These are phyloP conservation scores for Amanita fuliginea DNA, from an alignment of 768 basidiomycete species.

Conservation along the genomic window DNA sequence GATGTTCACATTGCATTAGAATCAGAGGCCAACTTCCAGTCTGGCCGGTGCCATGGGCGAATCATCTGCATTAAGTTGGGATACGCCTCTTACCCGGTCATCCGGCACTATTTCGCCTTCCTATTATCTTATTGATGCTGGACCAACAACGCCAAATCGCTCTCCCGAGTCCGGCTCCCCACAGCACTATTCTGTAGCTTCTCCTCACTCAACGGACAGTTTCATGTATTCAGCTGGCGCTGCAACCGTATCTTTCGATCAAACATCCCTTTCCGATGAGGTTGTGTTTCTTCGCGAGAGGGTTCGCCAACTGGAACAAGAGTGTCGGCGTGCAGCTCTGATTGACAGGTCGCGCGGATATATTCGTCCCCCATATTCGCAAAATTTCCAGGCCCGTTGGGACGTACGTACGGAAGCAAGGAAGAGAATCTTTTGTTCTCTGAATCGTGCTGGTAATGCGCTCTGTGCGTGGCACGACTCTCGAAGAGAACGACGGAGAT, in stretches of 20 bases:
- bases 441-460: slow-evolving; percentile 82
- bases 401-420: slow-evolving; percentile 65
- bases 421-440: slow-evolving; percentile 59
- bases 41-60: slow-evolving; percentile 60
- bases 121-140: too few species aligned
- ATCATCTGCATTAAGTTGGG: slow-evolving; percentile 5
- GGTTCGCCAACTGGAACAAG: slow-evolving; percentile 53
- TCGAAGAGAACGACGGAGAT: slow-evolving; percentile 65
- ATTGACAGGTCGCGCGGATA: slow-evolving; percentile 15
- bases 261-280: not conserved
- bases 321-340: slow-evolving; percentile 35
- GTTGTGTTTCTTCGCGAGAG: slow-evolving; percentile 47
- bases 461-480: slow-evolving; percentile 90
- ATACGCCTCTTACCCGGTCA: not conserved
- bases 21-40: slow-evolving; percentile 29
- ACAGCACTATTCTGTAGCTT: slow-evolving; percentile 6
- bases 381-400: slow-evolving; percentile 55
- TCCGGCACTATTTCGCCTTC: too few species aligned
- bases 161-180: slow-evolving; percentile 24
- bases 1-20: not conserved
- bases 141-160: slow-evolving; percentile 8
- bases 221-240: not conserved
- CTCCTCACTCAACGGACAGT: not conserved
- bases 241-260: not conserved
- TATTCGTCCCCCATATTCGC: slow-evolving; percentile 26